Base-by-base conservation (phyloP, 163 green algal genomes). In the Trebouxiophyceae sp. region DNA sequence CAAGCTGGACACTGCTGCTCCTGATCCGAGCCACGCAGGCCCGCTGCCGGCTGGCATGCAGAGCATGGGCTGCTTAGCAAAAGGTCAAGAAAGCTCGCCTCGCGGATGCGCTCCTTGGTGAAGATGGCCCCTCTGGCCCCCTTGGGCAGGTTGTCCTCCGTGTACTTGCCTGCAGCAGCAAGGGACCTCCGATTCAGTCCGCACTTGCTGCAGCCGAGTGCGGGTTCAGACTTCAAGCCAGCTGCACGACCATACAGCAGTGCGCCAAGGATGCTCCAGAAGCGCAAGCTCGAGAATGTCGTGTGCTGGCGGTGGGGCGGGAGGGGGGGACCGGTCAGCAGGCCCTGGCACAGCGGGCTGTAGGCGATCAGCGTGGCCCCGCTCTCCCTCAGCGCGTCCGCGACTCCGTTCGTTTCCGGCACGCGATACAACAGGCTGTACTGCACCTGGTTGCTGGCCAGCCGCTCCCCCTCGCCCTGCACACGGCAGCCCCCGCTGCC, bases 401-500 rank as follows among this genome's bases (percentile, higher is more conserved):
- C 62, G 60, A 98, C 88, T 2, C 93, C 92, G 71, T 96, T 97
- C 8, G 6, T 74, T 74, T 98, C 92, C 0, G 91, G 91, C 0
- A 68, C 65, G 7, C 90, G 78, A 74, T 98, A 98, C 32, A 97
- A 63, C 60, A 98, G 69, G 59, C 71, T 89, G 82, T 96, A 98
- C 73, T 98, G 93, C 23, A 97, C 87, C 85, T 97, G 88, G 74
- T 98, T 98, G 56, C 76, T 89, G 1, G 86, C 86, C 39, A 98
- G 80, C 44, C 69, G 70, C 32, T 71, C 60, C 3, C 73, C 73
- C 22, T 59, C 30, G 27, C 57, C 60, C 70, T 76, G 70, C 65
- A 50, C 22, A 45, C 2, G 20, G 59, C 0, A 54, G 20, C 26
- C 45, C 1, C 19, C 23, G 16, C 4, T n/a, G n/a, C n/a, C n/a